Evolutionary conservation across 129 eudicot species (phyloP).

Genomic region (Deinandra increscens): DNA sequence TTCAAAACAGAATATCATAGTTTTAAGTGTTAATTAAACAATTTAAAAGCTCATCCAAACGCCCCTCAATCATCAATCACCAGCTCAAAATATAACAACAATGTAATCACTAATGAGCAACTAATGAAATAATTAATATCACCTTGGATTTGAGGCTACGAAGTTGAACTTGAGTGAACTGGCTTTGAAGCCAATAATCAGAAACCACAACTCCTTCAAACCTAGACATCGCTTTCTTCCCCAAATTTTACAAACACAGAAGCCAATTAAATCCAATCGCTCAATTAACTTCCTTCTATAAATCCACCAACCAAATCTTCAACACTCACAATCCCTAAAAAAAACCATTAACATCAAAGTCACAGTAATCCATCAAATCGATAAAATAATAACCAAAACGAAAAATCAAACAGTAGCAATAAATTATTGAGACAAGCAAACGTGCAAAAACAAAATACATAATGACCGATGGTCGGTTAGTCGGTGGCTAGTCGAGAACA

Average conservation of each 20-base stretch:
- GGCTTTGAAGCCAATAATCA: conserved; percentile 88
- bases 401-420: not conserved
- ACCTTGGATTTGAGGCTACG: conserved; percentile 76
- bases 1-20: not conserved
- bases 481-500: not conserved
- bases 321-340: not conserved
- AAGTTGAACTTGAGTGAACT: conserved; percentile 90
- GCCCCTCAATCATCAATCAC: conserved; percentile 3
- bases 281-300: conserved; percentile 7
- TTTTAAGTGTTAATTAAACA: not conserved
- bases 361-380: conserved; percentile 16
- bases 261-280: not conserved
- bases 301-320: conserved; percentile 11
- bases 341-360: not conserved
- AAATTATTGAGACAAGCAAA: conserved; percentile 9
- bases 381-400: not conserved
- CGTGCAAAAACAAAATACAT: conserved; percentile 14
- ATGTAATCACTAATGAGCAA: conserved; percentile 7
- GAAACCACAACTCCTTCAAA: conserved; percentile 85
- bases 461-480: not conserved
- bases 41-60: not conserved
- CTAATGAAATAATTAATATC: not conserved
- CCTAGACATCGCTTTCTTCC: conserved; percentile 61
- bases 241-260: conserved; percentile 30
- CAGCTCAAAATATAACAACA: conserved; percentile 3